Evolutionary conservation across 768 basidiomycete species (phyloP).

Genomic region (Boletus coccyginus): DNA sequence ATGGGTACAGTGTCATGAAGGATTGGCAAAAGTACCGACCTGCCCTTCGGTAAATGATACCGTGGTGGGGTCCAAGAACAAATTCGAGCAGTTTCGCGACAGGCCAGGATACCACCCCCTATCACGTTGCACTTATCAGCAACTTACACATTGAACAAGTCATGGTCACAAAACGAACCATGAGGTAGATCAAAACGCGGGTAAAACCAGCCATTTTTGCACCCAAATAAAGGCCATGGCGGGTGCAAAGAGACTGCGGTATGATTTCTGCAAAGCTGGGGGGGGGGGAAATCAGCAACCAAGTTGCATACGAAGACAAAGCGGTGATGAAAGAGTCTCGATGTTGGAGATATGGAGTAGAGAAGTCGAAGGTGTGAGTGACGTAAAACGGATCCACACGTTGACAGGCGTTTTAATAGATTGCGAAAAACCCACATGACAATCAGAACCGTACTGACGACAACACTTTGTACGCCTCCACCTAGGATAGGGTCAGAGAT

Average conservation of each 20-base stretch:
- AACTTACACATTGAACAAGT: background rate
- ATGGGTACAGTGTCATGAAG: background rate
- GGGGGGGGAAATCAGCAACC: conserved; percentile 1
- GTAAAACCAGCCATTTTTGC: conserved; percentile 81
- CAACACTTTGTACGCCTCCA: conserved; percentile 73
- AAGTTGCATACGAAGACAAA: background rate
- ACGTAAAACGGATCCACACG: background rate
- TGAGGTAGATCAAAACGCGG: conserved; percentile 59
- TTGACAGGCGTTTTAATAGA: background rate
- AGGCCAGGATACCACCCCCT: conserved; percentile 82
- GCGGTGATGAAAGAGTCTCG: background rate
- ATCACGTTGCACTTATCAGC: background rate
- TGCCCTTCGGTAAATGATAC: conserved; percentile 84
- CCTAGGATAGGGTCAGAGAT: conserved; percentile 79
- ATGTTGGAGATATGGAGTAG: background rate
- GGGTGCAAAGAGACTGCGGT: conserved; percentile 88
- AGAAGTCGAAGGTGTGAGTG: background rate
- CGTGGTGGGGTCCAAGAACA: conserved; percentile 79
- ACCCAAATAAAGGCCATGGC: conserved; percentile 85
- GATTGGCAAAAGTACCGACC: conserved; percentile 32
- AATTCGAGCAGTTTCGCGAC: conserved; percentile 80
- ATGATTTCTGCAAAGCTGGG: conserved; percentile 87
- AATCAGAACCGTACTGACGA: conserved; percentile 80
- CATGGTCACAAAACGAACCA: conserved; percentile 41
- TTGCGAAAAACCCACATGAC: conserved; percentile 64